Base-by-base conservation (phyloP, 257 asterid species). In the Ligustrum vulgare region DNA sequence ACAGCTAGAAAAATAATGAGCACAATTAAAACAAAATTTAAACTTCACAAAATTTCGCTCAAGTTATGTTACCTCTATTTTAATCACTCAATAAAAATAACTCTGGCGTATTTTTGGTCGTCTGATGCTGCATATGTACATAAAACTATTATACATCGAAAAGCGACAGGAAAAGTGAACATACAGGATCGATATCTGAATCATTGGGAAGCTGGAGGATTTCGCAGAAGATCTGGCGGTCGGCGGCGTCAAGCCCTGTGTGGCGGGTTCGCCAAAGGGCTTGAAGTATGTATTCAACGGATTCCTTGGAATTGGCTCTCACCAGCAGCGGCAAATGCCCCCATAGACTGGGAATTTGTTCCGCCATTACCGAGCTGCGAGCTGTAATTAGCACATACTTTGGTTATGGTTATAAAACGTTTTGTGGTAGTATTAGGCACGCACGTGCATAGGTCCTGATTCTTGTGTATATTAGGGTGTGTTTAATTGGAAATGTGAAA, bases 181-280 rank as follows among this genome's bases (percentile, higher is more conserved):
- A 74, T 69, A 89, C 97, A 56, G 95, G 93, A 63, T 91, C 97
- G 49, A 89, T 90, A 73, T 89, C 91, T 31, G 91, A 78, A 72
- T 91, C 93, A 72, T 69, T 75, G 31, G 85, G 73, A 69, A 91
- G 93, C 32, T 88, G 93, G 80, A 91, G 97, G 68, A 89, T 87
- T n/a, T 87, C 89, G 28, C 89, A 77, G 80, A 89, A 81, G 32
- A 91, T 86, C 75, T 85, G 80, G 28, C 93, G 91, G 83, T 91
- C 97, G 72, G 93, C 91, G 73, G 89, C 84, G 65, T 91, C 95
- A 49, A 89, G 91, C 64, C 97, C 93, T 22, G 97, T 87, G 83
- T 86, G 88, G 76, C 97, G 93, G 77, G 97, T 91, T 35, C 97
- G 87, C 97, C 95, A 91, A 67, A 91, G 91, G 36, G 89, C 93